Conservation (phyloP, 139 green algal species). For the Ettlia oleoabundans region DNA sequence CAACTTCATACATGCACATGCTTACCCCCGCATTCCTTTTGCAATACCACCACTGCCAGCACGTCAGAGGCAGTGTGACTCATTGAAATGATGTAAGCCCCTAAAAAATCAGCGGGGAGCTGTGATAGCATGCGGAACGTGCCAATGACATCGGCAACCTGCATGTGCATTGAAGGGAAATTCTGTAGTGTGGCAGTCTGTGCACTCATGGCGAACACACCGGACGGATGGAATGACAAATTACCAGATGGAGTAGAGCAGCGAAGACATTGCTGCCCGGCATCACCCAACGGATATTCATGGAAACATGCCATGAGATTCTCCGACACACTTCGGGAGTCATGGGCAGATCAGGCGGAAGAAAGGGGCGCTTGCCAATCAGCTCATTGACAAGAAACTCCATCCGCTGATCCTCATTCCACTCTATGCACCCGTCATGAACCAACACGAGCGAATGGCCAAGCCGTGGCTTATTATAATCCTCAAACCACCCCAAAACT, state of each 20-base stretch:
- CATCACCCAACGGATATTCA: no score
- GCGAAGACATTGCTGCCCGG: no score
- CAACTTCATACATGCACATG: not conserved
- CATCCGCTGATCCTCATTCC: conserved; percentile 87
- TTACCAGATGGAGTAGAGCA: no score
- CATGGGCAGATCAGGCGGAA: conserved; percentile 84
- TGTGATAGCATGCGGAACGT: conserved; percentile 77
- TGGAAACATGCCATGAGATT: not conserved
- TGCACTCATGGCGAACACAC: not conserved
- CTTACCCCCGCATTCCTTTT: conserved; percentile 63
- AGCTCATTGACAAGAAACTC: conserved; percentile 85
- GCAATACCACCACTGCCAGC: conserved; percentile 94
- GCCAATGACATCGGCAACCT: conserved; percentile 83
- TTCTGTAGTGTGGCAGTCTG: not conserved
- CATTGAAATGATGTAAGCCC: conserved; percentile 98
- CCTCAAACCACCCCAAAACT: not conserved
- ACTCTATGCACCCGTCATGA: conserved; percentile 53
- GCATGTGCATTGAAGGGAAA: not conserved
- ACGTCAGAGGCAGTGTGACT: conserved; percentile 86
- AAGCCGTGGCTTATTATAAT: not conserved
- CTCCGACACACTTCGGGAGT: conserved; percentile 64
- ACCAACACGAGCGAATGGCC: no score
- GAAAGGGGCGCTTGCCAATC: conserved; percentile 83
- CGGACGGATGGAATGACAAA: not conserved
- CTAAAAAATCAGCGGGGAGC: conserved; percentile 72